phyloP scores from a whole-genome alignment of 2,329 filamentous ascomycete species.

The Teratosphaeria nubilosa region DNA sequence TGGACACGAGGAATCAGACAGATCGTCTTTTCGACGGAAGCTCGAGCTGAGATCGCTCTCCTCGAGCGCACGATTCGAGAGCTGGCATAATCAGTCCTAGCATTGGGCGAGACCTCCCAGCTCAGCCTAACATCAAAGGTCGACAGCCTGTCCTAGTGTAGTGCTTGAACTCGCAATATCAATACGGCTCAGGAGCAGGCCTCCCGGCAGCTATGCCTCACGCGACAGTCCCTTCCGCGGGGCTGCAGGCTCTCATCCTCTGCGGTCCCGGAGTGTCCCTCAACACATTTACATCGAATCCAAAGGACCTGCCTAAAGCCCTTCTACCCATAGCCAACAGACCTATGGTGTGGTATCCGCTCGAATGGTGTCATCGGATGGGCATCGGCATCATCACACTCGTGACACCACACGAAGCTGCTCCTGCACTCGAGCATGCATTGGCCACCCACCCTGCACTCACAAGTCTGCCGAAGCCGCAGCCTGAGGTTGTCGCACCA shows the following conservation, averaged over 20 bases:
- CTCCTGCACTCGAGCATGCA: slow-evolving; percentile 56
- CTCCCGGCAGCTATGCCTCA: slow-evolving; percentile 56
- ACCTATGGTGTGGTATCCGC: slow-evolving; percentile 83
- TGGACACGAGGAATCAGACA: neutral
- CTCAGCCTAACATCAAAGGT: neutral
- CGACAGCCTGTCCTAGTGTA: neutral
- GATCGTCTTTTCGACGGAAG: neutral
- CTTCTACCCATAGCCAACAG: slow-evolving; percentile 73
- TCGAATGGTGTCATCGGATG: slow-evolving; percentile 75
- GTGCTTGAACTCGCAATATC: neutral
- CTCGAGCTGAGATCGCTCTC: no score
- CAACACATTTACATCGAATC: slow-evolving; percentile 70
- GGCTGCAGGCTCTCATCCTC: slow-evolving; percentile 73
- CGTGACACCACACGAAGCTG: slow-evolving; percentile 47
- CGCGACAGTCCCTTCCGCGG: slow-evolving; percentile 62
- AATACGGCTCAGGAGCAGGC: neutral
- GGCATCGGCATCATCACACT: slow-evolving; percentile 57
- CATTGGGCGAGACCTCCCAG: neutral
- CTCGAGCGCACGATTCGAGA: no score
- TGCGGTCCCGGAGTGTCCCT: slow-evolving; percentile 76
- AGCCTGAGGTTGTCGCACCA: slow-evolving; percentile 67
- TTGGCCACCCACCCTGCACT: slow-evolving; percentile 70
- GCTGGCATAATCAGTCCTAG: no score
- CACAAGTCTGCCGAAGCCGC: slow-evolving; percentile 61
- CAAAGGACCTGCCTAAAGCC: slow-evolving; percentile 72